Evolutionary conservation across 306 rosid species (phyloP).

Genomic region (Parietaria judaica): DNA sequence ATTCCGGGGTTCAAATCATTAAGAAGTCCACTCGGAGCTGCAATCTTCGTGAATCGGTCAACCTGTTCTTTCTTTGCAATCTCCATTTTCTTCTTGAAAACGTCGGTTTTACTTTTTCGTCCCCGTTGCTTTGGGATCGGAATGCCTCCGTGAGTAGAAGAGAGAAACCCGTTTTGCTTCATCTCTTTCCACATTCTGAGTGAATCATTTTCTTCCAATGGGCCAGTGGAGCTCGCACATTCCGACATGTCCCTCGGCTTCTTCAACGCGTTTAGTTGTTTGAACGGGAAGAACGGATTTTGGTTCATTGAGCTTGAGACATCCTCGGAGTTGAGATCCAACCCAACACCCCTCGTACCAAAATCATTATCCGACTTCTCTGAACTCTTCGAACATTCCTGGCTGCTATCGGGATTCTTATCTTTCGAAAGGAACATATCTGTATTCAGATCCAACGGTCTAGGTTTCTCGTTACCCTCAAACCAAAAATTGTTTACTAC

Average conservation of each 20-base stretch:
- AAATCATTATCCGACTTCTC: constrained; percentile 5
- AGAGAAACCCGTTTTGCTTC: constrained; percentile 86
- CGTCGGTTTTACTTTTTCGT: constrained; percentile 59
- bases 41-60: constrained; percentile 69
- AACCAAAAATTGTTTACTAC: constrained; percentile 13
- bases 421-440: constrained; percentile 28
- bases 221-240: constrained; percentile 74
- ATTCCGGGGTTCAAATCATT: constrained; percentile 94
- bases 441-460: constrained; percentile 46
- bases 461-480: constrained; percentile 13
- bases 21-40: constrained; percentile 97
- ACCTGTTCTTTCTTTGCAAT: constrained; percentile 83
- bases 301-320: constrained; percentile 44
- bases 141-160: constrained; percentile 78
- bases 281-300: constrained; percentile 28
- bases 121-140: constrained; percentile 78
- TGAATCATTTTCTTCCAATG: constrained; percentile 55
- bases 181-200: constrained; percentile 67
- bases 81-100: constrained; percentile 65
- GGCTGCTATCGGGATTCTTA: constrained; percentile 20
- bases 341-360: constrained; percentile 34
- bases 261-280: constrained; percentile 26
- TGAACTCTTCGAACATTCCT: constrained; percentile 29
- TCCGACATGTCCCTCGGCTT: constrained; percentile 58
- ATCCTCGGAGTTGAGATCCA: constrained; percentile 67